These are phyloP conservation scores for Poa pratensis DNA, from an alignment of 176 grass and related monocot genomes.

Conservation along the genomic window DNA sequence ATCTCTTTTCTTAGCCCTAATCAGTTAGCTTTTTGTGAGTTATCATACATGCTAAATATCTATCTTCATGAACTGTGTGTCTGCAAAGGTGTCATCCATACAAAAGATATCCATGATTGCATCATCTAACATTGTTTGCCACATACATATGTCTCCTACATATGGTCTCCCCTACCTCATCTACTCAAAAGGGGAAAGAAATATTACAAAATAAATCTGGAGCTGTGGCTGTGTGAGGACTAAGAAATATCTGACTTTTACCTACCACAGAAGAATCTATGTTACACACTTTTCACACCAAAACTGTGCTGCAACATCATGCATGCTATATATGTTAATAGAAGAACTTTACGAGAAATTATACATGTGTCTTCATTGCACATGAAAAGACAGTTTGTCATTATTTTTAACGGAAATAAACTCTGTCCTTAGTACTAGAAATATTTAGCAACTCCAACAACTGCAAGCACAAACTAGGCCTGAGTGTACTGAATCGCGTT, in stretches of 20 bases:
- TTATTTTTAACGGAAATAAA: neutral
- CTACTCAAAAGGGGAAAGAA: slow-evolving; percentile 27
- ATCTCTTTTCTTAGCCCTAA: neutral
- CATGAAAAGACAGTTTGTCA: neutral
- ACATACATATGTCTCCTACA: slow-evolving; percentile 22
- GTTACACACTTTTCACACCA: slow-evolving; percentile 17
- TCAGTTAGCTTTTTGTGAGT: slow-evolving; percentile 3
- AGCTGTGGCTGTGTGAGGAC: neutral
- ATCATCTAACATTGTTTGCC: slow-evolving; percentile 30
- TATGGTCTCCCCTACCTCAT: slow-evolving; percentile 32
- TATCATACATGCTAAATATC: slow-evolving; percentile 16
- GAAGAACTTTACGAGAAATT: no score
- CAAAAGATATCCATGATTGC: slow-evolving; percentile 41
- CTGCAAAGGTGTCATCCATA: slow-evolving; percentile 31
- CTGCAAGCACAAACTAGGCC: neutral
- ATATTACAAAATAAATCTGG: neutral
- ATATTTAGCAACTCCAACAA: neutral
- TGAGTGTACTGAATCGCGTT: neutral
- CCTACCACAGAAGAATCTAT: slow-evolving; percentile 17
- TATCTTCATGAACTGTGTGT: slow-evolving; percentile 13
- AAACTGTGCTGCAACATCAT: neutral
- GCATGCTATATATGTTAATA: neutral
- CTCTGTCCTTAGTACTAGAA: neutral
- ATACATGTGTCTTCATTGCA: neutral
- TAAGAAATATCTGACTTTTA: slow-evolving; percentile 19